phyloP scores from a whole-genome alignment of 176 grass and related monocot genomes.

The Zizania latifolia region DNA sequence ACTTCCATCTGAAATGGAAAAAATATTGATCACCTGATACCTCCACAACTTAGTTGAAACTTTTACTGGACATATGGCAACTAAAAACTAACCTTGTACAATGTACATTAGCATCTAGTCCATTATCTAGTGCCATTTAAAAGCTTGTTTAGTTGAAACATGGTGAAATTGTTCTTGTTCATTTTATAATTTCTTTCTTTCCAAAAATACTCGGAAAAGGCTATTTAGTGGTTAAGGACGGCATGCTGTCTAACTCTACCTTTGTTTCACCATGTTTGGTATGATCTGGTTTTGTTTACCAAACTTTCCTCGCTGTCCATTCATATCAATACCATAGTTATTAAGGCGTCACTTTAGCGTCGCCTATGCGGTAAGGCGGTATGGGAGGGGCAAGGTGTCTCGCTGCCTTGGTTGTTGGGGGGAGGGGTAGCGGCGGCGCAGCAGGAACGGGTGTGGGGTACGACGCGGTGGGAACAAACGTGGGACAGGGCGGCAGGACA shows the following conservation, averaged over 20 bases:
- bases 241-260: not conserved
- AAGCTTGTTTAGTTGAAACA: not conserved
- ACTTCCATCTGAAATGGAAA: slow-evolving; percentile 23
- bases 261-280: slow-evolving; percentile 7
- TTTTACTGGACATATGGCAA: not conserved
- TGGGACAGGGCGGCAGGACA: too few species aligned
- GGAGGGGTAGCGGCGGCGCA: too few species aligned
- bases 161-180: not conserved
- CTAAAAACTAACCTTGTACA: not conserved
- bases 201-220: not conserved
- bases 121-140: not conserved
- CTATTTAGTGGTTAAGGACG: slow-evolving; percentile 19
- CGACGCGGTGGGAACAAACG: too few species aligned
- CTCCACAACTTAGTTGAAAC: not conserved
- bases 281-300: slow-evolving; percentile 23
- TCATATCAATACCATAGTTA: too few species aligned
- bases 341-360: too few species aligned
- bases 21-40: not conserved
- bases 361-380: too few species aligned
- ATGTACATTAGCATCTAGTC: not conserved
- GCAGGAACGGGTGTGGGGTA: too few species aligned
- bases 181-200: not conserved
- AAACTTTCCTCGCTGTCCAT: slow-evolving; percentile 7
- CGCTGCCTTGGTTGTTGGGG: too few species aligned
- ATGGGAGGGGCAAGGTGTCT: too few species aligned